Conservation (phyloP, 2,329 filamentous ascomycete species). For the Xylaria sp. region DNA sequence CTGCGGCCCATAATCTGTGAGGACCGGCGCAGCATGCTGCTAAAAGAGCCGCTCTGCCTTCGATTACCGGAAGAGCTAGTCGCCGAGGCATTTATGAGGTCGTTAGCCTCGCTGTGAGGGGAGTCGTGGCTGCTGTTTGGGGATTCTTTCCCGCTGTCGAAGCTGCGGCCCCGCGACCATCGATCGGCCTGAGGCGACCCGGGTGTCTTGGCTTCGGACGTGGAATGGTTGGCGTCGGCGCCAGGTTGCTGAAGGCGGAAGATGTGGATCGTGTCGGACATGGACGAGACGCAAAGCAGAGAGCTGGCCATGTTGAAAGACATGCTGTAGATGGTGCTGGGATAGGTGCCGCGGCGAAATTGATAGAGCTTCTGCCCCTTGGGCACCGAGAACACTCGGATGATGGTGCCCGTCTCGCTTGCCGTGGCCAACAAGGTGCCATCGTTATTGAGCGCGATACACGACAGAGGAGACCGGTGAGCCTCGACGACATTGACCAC, state of each 20-base stretch:
- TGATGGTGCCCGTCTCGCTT: slow-evolving; percentile 96
- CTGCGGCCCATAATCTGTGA: slow-evolving; percentile 92
- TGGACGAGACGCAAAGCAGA: slow-evolving; percentile 91
- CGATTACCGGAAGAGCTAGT: slow-evolving; percentile 44
- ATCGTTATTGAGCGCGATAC: slow-evolving; percentile 89
- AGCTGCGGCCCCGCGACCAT: slow-evolving; percentile 59
- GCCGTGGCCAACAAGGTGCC: slow-evolving; percentile 91
- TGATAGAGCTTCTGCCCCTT: slow-evolving; percentile 93
- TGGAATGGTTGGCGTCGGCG: slow-evolving; percentile 44
- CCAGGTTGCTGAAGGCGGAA: slow-evolving; percentile 73
- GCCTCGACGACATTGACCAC: slow-evolving; percentile 95
- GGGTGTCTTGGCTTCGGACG: slow-evolving; percentile 46
- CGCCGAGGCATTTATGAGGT: slow-evolving; percentile 42
- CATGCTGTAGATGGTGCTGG: slow-evolving; percentile 97
- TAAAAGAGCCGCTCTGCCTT: slow-evolving; percentile 75
- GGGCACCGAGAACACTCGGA: slow-evolving; percentile 92
- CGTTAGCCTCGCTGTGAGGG: slow-evolving; percentile 55
- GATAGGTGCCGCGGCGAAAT: slow-evolving; percentile 93
- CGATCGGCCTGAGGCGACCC: slow-evolving; percentile 54
- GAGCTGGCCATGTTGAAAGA: slow-evolving; percentile 96
- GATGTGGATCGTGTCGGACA: slow-evolving; percentile 94
- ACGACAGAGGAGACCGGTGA: slow-evolving; percentile 88
- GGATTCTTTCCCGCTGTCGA: slow-evolving; percentile 62
- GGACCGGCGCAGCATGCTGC: slow-evolving; percentile 89
- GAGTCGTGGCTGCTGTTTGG: slow-evolving; percentile 50